Base-by-base conservation (phyloP, 805 yeast species). In the Starmerella bacillaris region DNA sequence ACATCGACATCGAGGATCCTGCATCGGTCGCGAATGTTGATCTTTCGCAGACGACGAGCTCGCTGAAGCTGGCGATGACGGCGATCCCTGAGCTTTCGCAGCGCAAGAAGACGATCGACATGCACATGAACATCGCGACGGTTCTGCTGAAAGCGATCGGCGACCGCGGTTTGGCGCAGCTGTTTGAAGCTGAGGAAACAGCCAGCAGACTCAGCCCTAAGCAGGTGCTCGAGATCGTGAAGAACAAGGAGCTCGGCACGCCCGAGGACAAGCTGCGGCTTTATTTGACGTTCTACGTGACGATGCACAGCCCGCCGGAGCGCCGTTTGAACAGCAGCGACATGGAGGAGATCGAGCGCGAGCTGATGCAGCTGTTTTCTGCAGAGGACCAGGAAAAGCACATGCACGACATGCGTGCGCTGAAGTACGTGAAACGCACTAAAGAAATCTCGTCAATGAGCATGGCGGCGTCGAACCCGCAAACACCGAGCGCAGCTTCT, bases 91-190 rank as follows among this genome's bases (percentile, higher is more conserved):
- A 83, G 54, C 63, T 89, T 41, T 80, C 95, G 0, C 78, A 82
- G 5, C 70, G 92, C 48, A 89, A 89, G 55, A 65, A 72, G 35
- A 72, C 82, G 21, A 75, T 89, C 47, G 99, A 89, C 59, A 78
- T 80, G 74, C 99, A 89, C 58, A 86, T 89, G 94, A 83, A 80
- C 49, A 84, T 89, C 18, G 70, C 92, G 42, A 79, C 94, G 7
- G 70, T 83, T 15, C 61, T 89, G 35, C 67, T 89, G 40, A 72
- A 74, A 50, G 82, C 83, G 45, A 64, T 89, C 40, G 89, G 86
- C 49, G 73, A 76, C n/a, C 77, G 86, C 44, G 74, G 75, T 14
- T 64, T 89, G 46, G 98, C 92, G 50, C 72, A 83, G 37, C 78
- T 84, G 47, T 89, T 86, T 55, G 96, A 89, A 58, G 72, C 89